Evolutionary conservation across 139 green algal species (phyloP), one percentile per base, ranked within the genome.

Genomic region (Pycnococcus provasolii): DNA sequence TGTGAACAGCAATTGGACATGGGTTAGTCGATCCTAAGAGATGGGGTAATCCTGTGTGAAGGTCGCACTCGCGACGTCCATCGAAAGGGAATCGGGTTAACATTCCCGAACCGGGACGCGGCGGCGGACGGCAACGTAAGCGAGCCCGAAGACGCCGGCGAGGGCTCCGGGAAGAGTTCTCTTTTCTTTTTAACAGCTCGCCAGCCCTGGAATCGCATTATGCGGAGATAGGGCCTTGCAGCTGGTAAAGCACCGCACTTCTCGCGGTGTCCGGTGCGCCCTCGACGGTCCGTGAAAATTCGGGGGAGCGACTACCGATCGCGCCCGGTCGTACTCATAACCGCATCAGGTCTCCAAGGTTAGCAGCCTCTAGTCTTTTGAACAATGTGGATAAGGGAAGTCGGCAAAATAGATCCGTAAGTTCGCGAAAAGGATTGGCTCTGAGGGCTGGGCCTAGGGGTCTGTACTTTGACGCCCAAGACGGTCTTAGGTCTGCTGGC

Each of bases 261-360:
- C 73, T 89, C 73, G 79, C 77, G 69, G 84, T 89, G 86, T 94
- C 84, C 82, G 84, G 85, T 78, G 85, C 87, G 82, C 81, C 79
- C 80, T 73, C 75, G 82, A 91, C 84, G 86, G 81, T 77, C 87
- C 87, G 81, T 94, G 87, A 94, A 94, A 90, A 90, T 87, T 77
- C 77, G 77, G 76, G 78, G 81, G 81, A 89, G 81, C 80, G 69
- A 64, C 65, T 90, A 82, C 74, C 75, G 74, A 85, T 88, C 82
- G 73, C 80, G 79, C 78, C 84, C 79, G 80, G 78, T 90, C 87
- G 85, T 94, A 90, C 87, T 88, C 85, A 89, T 91, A 94, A 91
- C 87, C 86, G 87, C 87, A 94, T 89, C 87, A 94, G 87, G 87
- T 94, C 86, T 94, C 87, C 87, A 90, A 94, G 87, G 86, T 94